These are phyloP conservation scores for Penicillium rolfsii DNA, from an alignment of 2,329 filamentous ascomycete species.

Conservation along the genomic window DNA sequence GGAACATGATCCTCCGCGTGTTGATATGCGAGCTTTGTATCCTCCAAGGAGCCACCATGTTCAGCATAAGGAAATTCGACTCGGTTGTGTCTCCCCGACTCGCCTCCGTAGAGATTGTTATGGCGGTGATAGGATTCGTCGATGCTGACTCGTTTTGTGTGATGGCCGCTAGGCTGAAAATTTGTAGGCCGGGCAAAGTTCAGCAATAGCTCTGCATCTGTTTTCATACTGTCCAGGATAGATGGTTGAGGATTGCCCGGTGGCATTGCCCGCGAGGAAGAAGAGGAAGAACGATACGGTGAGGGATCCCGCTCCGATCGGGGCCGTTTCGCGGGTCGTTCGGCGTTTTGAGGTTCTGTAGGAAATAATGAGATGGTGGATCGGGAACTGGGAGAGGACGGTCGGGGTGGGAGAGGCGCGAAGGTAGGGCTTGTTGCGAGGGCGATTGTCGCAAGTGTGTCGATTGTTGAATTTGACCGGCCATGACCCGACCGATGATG, in stretches of 20 bases:
- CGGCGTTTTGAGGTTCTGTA: conserved; percentile 35
- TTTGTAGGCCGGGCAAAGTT: conserved; percentile 49
- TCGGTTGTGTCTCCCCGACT: conserved; percentile 29
- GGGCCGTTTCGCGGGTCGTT: conserved; percentile 62
- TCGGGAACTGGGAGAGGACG: conserved; percentile 33
- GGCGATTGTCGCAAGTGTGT: conserved; percentile 56
- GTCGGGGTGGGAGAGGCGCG: conserved; percentile 39
- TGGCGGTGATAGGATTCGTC: conserved; percentile 36
- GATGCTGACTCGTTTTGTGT: conserved; percentile 37
- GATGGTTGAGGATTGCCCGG: conserved; percentile 37
- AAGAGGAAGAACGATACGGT: conserved; percentile 34
- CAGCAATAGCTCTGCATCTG: conserved; percentile 54
- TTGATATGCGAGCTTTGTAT: conserved; percentile 23
- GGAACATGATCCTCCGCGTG: conserved; percentile 29
- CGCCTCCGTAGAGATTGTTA: conserved; percentile 19
- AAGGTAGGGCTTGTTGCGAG: conserved; percentile 54
- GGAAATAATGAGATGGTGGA: conserved; percentile 35
- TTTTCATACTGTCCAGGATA: conserved; percentile 48
- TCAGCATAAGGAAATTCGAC: conserved; percentile 25
- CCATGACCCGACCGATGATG: conserved; percentile 45
- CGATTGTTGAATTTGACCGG: conserved; percentile 51
- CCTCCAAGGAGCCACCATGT: conserved; percentile 18
- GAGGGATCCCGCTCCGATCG: conserved; percentile 61
- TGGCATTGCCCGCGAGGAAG: conserved; percentile 34
- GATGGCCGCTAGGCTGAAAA: conserved; percentile 32